These are phyloP conservation scores for Globisporangium apiculatum DNA, from an alignment of 352 stramenopile genomes.

Conservation along the genomic window DNA sequence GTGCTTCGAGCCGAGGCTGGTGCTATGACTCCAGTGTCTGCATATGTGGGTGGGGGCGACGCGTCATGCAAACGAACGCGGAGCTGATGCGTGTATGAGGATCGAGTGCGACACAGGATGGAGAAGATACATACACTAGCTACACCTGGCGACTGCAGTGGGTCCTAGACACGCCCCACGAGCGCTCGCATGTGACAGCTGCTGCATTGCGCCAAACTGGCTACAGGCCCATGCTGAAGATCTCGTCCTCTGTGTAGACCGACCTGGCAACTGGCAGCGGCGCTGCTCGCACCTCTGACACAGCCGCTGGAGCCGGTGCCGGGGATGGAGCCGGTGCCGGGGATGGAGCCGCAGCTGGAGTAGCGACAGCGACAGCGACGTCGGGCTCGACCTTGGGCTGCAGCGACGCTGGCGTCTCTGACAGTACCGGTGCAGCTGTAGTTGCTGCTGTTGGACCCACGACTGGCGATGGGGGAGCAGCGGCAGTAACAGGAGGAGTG, in stretches of 20 bases:
- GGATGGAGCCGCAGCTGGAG: slow-evolving; percentile 9
- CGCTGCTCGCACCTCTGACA: slow-evolving; percentile 4
- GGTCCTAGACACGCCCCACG: too few relatives aligned
- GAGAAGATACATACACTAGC: neutral
- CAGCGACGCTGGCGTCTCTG: neutral
- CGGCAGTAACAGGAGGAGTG: neutral
- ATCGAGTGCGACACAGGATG: neutral
- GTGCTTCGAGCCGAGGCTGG: too few relatives aligned
- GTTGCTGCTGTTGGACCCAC: neutral
- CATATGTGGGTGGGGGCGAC: too few relatives aligned
- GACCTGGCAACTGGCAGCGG: slow-evolving; percentile 1
- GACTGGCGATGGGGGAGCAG: neutral
- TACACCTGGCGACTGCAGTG: neutral
- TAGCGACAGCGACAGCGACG: too few relatives aligned
- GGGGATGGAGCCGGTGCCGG: slow-evolving; percentile 1
- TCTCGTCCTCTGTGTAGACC: slow-evolving; percentile 50
- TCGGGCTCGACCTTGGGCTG: neutral
- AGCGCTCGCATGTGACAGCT: neutral
- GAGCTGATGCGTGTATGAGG: neutral
- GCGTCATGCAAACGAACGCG: too few relatives aligned
- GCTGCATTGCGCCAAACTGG: neutral
- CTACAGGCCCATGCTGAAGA: slow-evolving; percentile 78
- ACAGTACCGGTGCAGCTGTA: neutral
- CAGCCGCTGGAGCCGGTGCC: neutral
- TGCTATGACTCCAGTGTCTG: too few relatives aligned